Percentiles rank a stretch among this genome's conserved stretches.
Conservation (phyloP, 371 early-diverging fungal species). For the Choanephora cucurbitarum region DNA sequence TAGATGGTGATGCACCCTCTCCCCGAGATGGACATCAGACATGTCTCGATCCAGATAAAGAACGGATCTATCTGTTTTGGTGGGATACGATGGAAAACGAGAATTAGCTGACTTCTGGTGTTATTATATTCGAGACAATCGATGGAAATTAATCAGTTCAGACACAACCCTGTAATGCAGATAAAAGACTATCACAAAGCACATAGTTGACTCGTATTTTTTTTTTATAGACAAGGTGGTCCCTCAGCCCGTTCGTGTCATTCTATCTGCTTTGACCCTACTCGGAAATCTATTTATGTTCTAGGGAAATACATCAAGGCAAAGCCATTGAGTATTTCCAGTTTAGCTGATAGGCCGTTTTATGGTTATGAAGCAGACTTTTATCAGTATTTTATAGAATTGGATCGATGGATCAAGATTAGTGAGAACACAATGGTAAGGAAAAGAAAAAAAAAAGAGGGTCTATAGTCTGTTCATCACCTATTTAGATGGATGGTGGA, state of each 20-base stretch:
- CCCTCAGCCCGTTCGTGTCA: slow-evolving; percentile 94
- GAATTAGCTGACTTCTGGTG: slow-evolving; percentile 95
- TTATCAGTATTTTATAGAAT: slow-evolving; percentile 79
- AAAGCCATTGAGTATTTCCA: slow-evolving; percentile 25
- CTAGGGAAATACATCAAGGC: slow-evolving; percentile 89
- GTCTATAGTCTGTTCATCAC: no score
- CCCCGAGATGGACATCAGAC: slow-evolving; percentile 96
- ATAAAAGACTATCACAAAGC: no score
- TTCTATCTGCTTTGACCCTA: slow-evolving; percentile 86
- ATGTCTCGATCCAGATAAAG: slow-evolving; percentile 80
- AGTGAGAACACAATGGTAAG: slow-evolving; percentile 73
- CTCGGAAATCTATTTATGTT: slow-evolving; percentile 72
- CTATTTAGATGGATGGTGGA: slow-evolving; percentile 74
- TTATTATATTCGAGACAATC: slow-evolving; percentile 56
- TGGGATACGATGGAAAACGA: slow-evolving; percentile 93
- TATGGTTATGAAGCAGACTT: slow-evolving; percentile 79
- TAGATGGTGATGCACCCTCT: slow-evolving; percentile 51
- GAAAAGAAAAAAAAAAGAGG: no score
- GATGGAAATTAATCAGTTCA: slow-evolving; percentile 75
- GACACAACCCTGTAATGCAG: slow-evolving; percentile 67
- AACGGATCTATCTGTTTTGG: slow-evolving; percentile 88
- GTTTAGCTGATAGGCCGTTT: slow-evolving; percentile 42
- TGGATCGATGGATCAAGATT: slow-evolving; percentile 72
- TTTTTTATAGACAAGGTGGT: slow-evolving; percentile 51
- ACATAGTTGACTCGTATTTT: no score